Conservation (phyloP, 768 basidiomycete genomes). For the Macrolepiota fuliginosa region DNA sequence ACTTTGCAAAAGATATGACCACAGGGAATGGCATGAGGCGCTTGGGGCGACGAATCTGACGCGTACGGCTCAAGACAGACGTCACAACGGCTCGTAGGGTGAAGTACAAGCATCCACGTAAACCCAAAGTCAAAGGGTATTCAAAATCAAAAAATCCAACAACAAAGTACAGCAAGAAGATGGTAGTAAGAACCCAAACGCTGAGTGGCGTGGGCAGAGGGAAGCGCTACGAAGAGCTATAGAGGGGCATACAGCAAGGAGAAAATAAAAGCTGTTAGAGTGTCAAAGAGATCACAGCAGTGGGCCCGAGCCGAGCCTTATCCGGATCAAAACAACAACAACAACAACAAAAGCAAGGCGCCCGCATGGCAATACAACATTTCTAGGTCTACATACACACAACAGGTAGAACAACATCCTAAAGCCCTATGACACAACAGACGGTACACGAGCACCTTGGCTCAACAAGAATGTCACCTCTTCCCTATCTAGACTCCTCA, state of each 20-base stretch:
- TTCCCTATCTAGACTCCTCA: conserved; percentile 17
- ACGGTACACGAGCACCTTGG: conserved; percentile 20
- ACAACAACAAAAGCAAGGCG: background rate
- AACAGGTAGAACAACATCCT: background rate
- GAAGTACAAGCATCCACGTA: conserved; percentile 51
- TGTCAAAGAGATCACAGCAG: background rate
- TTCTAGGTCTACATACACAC: background rate
- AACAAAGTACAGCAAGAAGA: background rate
- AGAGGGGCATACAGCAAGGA: conserved; percentile 5
- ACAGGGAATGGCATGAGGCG: conserved; percentile 72
- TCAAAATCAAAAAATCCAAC: background rate
- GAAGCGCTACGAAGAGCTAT: background rate
- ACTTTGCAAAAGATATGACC: conserved; percentile 73
- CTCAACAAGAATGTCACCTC: conserved; percentile 17
- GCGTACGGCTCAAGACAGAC: conserved; percentile 69
- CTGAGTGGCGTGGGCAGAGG: background rate
- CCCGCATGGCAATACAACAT: background rate
- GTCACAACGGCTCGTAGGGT: conserved; percentile 72
- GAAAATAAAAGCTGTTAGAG: background rate
- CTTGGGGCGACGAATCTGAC: conserved; percentile 45
- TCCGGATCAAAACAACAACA: background rate
- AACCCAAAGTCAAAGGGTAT: background rate
- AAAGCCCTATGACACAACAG: conserved; percentile 1
- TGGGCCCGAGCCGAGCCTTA: background rate
- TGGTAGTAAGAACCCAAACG: background rate